Base-by-base conservation (phyloP, 2,329 filamentous ascomycete genomes). In the Paradendryphiella salina region DNA sequence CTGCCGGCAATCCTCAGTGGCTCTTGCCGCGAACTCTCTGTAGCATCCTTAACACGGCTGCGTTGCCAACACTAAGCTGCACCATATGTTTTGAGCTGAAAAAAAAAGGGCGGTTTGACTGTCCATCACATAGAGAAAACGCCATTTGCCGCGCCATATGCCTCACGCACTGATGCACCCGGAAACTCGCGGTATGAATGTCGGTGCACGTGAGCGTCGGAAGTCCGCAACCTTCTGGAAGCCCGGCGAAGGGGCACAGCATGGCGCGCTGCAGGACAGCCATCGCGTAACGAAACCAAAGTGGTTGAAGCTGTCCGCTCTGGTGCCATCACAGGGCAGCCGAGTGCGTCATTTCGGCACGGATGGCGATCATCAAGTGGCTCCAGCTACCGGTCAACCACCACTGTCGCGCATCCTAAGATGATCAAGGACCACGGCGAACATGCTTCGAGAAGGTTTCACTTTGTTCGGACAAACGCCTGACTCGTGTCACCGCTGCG, bases 361-460 rank as follows among this genome's bases (percentile, higher is more conserved):
- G 53, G 61, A 57, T 63, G 66, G 59, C 65, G 60, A 70, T 69
- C 64, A 60, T 63, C 54, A 50, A 38, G 58, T 52, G 65, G 64
- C 54, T 61, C 61, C 39, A 49, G 61, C 57, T 54, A 43, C 40
- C 53, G 50, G 44, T 50, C 57, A 49, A 43, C 46, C 42, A 46
- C 41, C 54, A 60, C 54, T 28, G 50, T 52, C 39, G 46, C 51
- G 45, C 42, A 23, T 47, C 45, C 52, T 46, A 51, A 66, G 50
- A 64, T 63, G 54, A 61, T 28, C 49, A 59, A 60, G 60, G 56
- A 52, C 36, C 50, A 55, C 52, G 58, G 54, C 58, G 57, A 66
- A 63, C 61, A 63, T 56, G 57, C 61, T 66, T 66, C 63, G 59
- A 66, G 62, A 66, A 66, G 59, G 58, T 64, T 63, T 66, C 58